Percentiles rank a stretch among this genome's conserved stretches.
Evolutionary conservation across 2,329 filamentous ascomycete species (phyloP).

Genomic region (Fusarium subtropicale): DNA sequence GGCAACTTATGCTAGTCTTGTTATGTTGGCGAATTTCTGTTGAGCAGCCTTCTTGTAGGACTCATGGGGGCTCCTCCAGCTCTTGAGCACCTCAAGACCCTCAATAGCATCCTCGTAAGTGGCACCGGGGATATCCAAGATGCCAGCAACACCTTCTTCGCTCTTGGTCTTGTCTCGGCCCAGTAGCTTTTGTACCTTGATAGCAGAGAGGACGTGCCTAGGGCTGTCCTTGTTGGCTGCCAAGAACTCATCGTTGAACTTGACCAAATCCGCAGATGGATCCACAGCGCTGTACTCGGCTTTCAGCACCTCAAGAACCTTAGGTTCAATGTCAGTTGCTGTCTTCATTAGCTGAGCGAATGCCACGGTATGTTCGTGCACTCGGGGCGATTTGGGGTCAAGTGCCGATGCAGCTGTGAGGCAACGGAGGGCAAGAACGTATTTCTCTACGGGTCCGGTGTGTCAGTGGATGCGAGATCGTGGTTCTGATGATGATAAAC

Average conservation of each 20-base stretch:
- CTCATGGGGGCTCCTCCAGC: slow-evolving; percentile 63
- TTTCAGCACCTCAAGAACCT: slow-evolving; percentile 77
- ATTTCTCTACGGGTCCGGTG: slow-evolving; percentile 72
- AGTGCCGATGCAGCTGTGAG: slow-evolving; percentile 78
- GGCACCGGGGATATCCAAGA: slow-evolving; percentile 63
- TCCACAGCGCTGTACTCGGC: slow-evolving; percentile 73
- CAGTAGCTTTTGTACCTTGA: slow-evolving; percentile 69
- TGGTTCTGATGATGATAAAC: slow-evolving; percentile 47
- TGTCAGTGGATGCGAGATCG: background rate
- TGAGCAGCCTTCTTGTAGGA: slow-evolving; percentile 62
- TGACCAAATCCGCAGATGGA: slow-evolving; percentile 66
- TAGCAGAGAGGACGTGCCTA: slow-evolving; percentile 71
- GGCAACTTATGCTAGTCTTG: slow-evolving; percentile 54
- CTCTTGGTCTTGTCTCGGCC: slow-evolving; percentile 66
- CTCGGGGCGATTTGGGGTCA: slow-evolving; percentile 74
- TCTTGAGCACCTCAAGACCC: slow-evolving; percentile 56
- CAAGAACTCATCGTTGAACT: slow-evolving; percentile 75
- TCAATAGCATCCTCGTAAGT: slow-evolving; percentile 67
- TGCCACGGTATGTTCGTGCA: slow-evolving; percentile 79
- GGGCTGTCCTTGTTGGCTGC: slow-evolving; percentile 71
- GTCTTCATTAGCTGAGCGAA: slow-evolving; percentile 73
- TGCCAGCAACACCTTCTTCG: slow-evolving; percentile 72
- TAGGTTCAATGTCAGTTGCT: slow-evolving; percentile 68
- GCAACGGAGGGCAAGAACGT: slow-evolving; percentile 86
- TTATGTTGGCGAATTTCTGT: slow-evolving; percentile 64